A percentile compares a stretch with the other conserved stretches of the same genome.
Conservation (phyloP, 1,284 basidiomycete species). For the Bjerkandera adusta region DNA sequence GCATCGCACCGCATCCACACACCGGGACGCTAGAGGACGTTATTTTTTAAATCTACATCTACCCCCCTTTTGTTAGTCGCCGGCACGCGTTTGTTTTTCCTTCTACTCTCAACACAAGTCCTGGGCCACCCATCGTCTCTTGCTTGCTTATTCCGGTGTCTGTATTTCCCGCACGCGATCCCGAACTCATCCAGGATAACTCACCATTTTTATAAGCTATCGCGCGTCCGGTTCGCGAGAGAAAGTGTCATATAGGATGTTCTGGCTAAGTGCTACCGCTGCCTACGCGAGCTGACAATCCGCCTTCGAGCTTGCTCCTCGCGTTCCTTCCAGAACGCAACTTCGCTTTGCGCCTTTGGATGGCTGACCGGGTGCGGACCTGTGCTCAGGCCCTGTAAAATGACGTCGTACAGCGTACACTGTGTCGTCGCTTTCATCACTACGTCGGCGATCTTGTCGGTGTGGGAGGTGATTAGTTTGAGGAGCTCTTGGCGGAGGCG, state of each 20-base stretch:
- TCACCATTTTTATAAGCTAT: too few species aligned
- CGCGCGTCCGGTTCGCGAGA: too few species aligned
- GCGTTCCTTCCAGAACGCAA: slow-evolving; percentile 56
- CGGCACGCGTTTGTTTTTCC: slow-evolving; percentile 6
- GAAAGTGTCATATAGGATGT: too few species aligned
- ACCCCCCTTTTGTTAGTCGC: too few species aligned
- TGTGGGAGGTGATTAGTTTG: slow-evolving; percentile 74
- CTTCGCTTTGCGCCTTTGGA: slow-evolving; percentile 54
- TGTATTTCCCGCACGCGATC: background rate
- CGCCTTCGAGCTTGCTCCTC: slow-evolving; percentile 53
- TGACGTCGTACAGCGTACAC: slow-evolving; percentile 70
- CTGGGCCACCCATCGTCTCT: background rate
- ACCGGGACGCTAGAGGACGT: slow-evolving; percentile 12
- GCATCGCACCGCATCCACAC: slow-evolving; percentile 1
- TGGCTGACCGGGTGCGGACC: slow-evolving; percentile 43
- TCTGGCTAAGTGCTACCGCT: slow-evolving; percentile 14
- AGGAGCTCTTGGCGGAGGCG: slow-evolving; percentile 85
- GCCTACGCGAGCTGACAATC: slow-evolving; percentile 31
- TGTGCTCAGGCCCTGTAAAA: slow-evolving; percentile 71
- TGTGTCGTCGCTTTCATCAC: slow-evolving; percentile 67
- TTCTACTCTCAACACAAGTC: background rate
- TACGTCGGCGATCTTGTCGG: slow-evolving; percentile 63
- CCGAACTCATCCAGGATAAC: too few species aligned
- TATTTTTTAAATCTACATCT: too few species aligned
- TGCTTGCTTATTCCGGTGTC: background rate